Conservation (phyloP, 495 filamentous ascomycete species). For the Penicillium steckii region DNA sequence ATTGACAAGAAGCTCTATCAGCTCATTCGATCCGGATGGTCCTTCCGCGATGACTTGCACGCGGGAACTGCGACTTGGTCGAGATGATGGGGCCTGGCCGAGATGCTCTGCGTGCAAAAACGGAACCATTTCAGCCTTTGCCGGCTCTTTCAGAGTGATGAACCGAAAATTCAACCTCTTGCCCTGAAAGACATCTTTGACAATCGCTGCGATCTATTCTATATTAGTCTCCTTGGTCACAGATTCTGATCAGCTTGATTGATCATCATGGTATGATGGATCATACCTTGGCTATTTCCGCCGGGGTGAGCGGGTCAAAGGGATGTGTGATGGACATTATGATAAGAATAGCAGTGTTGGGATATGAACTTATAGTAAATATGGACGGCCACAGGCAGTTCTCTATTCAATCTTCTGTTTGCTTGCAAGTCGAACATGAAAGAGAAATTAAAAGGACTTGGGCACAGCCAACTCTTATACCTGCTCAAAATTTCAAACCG, state of each 20-base stretch:
- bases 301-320: constrained; percentile 25
- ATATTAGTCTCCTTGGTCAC: no score
- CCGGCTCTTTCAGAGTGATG: constrained; percentile 28
- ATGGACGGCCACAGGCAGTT: no score
- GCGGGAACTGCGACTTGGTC: constrained; percentile 17
- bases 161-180: constrained; percentile 17
- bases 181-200: constrained; percentile 1
- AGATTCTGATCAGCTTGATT: no score
- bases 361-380: neutral
- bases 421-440: no score
- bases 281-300: constrained; percentile 24
- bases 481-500: no score
- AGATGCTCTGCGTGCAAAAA: constrained; percentile 24
- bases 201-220: constrained; percentile 9
- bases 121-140: constrained; percentile 24
- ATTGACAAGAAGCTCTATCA: constrained; percentile 18
- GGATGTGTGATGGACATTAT: constrained; percentile 17
- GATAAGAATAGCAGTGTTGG: neutral
- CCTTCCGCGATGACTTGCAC: constrained; percentile 18
- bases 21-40: constrained; percentile 7
- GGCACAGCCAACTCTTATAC: no score
- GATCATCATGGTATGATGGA: neutral
- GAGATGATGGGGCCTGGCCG: neutral
- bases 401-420: no score
- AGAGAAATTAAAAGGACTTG: no score